These are phyloP conservation scores for Penicillium pulvis DNA, from an alignment of 495 filamentous ascomycete species.

Conservation along the genomic window DNA sequence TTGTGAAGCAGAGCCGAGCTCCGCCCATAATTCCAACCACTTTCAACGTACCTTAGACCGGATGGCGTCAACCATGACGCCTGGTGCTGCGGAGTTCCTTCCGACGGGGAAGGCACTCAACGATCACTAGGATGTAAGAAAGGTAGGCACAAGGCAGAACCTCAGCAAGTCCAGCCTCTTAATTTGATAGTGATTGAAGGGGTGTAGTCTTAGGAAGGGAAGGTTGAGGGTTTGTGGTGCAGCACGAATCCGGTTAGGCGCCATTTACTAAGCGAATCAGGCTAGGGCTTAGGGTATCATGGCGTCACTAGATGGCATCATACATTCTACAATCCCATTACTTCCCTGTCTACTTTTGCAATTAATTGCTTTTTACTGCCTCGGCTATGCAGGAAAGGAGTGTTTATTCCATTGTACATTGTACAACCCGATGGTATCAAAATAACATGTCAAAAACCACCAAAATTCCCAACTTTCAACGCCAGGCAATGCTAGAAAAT, in stretches of 20 bases:
- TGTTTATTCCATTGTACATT: slow-evolving; percentile 1
- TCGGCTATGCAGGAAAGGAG: background rate
- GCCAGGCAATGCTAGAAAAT: slow-evolving; percentile 33
- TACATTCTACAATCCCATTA: slow-evolving; percentile 7
- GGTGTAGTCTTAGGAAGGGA: slow-evolving; percentile 23
- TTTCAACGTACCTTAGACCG: slow-evolving; percentile 51
- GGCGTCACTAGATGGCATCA: slow-evolving; percentile 28
- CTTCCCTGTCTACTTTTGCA: background rate
- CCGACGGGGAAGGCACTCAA: slow-evolving; percentile 48
- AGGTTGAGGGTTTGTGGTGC: slow-evolving; percentile 29
- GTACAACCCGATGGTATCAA: slow-evolving; percentile 31
- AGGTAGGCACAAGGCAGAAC: slow-evolving; percentile 42
- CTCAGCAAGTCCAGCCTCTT: slow-evolving; percentile 39
- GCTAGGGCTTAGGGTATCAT: slow-evolving; percentile 34
- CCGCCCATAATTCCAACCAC: slow-evolving; percentile 10
- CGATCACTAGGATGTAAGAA: slow-evolving; percentile 43
- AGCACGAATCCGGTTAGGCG: slow-evolving; percentile 32
- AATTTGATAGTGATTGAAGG: slow-evolving; percentile 29
- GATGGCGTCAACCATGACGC: slow-evolving; percentile 52
- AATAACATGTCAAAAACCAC: slow-evolving; percentile 5
- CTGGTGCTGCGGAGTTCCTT: slow-evolving; percentile 52
- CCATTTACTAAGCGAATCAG: slow-evolving; percentile 33
- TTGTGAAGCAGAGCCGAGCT: slow-evolving; percentile 10
- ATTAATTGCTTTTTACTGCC: background rate
- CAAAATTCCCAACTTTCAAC: slow-evolving; percentile 14